Conservation (phyloP, 768 basidiomycete genomes). For the Panaeolus cyanescens region DNA sequence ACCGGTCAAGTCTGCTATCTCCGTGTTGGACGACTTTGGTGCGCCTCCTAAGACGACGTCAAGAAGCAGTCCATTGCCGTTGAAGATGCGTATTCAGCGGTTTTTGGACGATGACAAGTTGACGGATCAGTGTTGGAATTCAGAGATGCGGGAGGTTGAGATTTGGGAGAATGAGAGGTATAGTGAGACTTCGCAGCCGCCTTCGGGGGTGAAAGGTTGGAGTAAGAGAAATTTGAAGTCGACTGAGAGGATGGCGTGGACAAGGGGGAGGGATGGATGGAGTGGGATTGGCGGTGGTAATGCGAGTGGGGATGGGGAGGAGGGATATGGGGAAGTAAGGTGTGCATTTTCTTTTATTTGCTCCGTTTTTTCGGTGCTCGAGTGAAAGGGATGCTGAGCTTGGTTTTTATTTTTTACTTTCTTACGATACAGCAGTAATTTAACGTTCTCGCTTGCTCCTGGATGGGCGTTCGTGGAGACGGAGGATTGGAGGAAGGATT, state of each 20-base stretch:
- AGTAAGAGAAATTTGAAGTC: slow-evolving; percentile 42
- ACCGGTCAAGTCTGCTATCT: not conserved
- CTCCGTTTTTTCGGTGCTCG: not conserved
- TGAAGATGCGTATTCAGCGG: slow-evolving; percentile 31
- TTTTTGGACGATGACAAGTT: slow-evolving; percentile 68
- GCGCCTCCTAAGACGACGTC: not conserved
- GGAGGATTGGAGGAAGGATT: slow-evolving; percentile 77
- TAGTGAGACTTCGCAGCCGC: slow-evolving; percentile 20
- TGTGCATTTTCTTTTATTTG: slow-evolving; percentile 34
- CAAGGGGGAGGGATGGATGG: slow-evolving; percentile 72
- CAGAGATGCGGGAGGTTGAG: slow-evolving; percentile 69
- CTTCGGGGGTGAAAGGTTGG: slow-evolving; percentile 33
- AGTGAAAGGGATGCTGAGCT: not conserved
- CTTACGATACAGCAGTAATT: slow-evolving; percentile 59
- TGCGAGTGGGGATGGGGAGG: slow-evolving; percentile 41
- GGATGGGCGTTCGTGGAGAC: slow-evolving; percentile 77
- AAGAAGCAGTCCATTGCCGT: slow-evolving; percentile 12
- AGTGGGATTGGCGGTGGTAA: slow-evolving; percentile 49
- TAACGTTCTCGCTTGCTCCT: slow-evolving; percentile 75
- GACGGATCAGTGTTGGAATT: slow-evolving; percentile 61
- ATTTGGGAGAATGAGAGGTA: slow-evolving; percentile 83
- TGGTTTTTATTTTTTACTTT: slow-evolving; percentile 2
- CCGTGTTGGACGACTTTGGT: not conserved
- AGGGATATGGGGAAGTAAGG: slow-evolving; percentile 61
- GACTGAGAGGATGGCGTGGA: slow-evolving; percentile 66